phyloP scores from a whole-genome alignment of 2,329 filamentous ascomycete genomes.

The Ophiostoma australiae region DNA sequence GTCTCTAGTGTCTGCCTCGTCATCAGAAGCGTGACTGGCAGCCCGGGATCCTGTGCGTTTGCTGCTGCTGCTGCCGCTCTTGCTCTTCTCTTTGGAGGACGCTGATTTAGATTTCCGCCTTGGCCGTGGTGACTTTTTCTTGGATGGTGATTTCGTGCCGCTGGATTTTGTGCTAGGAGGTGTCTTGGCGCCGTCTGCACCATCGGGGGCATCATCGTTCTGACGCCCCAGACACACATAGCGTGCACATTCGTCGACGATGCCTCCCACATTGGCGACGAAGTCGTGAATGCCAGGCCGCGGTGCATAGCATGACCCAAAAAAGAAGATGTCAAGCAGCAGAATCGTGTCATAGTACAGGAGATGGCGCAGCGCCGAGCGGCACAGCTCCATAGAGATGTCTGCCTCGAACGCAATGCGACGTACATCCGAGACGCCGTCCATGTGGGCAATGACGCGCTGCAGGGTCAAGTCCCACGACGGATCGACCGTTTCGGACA shows the following conservation, averaged over 20 bases:
- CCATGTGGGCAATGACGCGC: slow-evolving; percentile 77
- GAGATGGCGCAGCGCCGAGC: slow-evolving; percentile 80
- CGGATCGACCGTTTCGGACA: slow-evolving; percentile 58
- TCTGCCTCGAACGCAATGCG: slow-evolving; percentile 81
- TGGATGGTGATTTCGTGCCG: neutral
- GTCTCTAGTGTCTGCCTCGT: neutral
- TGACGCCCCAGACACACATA: slow-evolving; percentile 58
- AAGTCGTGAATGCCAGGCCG: slow-evolving; percentile 75
- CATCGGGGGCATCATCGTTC: neutral
- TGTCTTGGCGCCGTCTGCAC: neutral
- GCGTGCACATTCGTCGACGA: slow-evolving; percentile 81
- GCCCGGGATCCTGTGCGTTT: neutral
- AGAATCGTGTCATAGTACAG: slow-evolving; percentile 90
- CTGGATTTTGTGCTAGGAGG: neutral
- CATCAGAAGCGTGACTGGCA: neutral
- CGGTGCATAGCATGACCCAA: slow-evolving; percentile 82
- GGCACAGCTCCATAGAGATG: slow-evolving; percentile 79
- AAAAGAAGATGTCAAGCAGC: slow-evolving; percentile 92
- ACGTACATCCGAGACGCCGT: slow-evolving; percentile 84
- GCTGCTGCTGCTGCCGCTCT: neutral
- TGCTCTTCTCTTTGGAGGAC: neutral
- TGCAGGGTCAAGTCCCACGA: slow-evolving; percentile 73
- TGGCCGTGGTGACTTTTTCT: neutral
- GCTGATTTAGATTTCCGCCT: neutral
- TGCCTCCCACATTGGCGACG: slow-evolving; percentile 62